Percentiles rank a stretch among this genome's conserved stretches.
Evolutionary conservation across 768 basidiomycete genomes (phyloP).

Genomic region (Kwoniella sp.): DNA sequence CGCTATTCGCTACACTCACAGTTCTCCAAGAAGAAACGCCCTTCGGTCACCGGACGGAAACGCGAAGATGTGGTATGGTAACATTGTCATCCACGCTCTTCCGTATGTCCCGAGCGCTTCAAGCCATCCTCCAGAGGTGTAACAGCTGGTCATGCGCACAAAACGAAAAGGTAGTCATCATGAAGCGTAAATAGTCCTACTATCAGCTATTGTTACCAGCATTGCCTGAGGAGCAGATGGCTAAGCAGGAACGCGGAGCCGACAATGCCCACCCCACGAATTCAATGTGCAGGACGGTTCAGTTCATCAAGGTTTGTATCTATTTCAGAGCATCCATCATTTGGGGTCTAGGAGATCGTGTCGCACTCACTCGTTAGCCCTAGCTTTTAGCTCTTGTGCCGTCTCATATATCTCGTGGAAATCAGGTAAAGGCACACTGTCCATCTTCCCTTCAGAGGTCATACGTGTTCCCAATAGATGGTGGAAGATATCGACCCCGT

Average conservation of each 20-base stretch:
- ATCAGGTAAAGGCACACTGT: neutral
- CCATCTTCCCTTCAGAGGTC: neutral
- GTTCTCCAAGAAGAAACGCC: neutral
- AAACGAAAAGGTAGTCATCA: too few relatives aligned
- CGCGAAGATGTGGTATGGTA: slow-evolving; percentile 12
- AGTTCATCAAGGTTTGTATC: too few relatives aligned
- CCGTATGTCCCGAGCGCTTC: neutral
- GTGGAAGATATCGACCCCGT: neutral
- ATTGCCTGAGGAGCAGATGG: too few relatives aligned
- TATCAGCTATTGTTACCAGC: too few relatives aligned
- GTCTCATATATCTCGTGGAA: neutral
- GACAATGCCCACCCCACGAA: too few relatives aligned
- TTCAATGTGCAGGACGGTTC: too few relatives aligned
- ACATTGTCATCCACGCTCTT: neutral
- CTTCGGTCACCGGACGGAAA: neutral
- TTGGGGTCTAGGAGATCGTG: too few relatives aligned
- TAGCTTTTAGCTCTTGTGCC: neutral
- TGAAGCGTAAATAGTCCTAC: too few relatives aligned
- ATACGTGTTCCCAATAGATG: neutral
- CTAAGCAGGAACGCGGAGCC: too few relatives aligned
- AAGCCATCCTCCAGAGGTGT: neutral
- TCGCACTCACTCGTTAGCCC: slow-evolving; percentile 7
- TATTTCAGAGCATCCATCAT: too few relatives aligned
- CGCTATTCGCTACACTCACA: too few relatives aligned
- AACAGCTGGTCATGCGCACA: neutral